A percentile compares a stretch with the other conserved stretches of the same genome.
These are phyloP conservation scores for Rhodotorula taiwanensis DNA, from an alignment of 768 basidiomycete genomes.

Conservation along the genomic window DNA sequence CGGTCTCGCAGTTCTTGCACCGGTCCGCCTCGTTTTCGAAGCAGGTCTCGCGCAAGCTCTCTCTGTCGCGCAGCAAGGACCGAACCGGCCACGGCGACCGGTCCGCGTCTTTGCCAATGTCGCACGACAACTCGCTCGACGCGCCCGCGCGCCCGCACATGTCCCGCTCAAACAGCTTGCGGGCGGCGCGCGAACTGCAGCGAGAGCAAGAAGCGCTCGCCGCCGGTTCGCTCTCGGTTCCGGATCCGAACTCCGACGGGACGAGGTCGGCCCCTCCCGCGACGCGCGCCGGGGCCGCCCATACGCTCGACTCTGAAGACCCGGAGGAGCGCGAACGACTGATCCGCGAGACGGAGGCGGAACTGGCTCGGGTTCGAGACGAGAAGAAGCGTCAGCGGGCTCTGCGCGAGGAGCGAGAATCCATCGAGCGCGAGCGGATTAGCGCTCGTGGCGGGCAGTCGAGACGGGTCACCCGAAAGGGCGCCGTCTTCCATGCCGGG, in stretches of 20 bases:
- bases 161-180: neutral
- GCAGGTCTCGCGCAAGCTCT: slow-evolving; percentile 3
- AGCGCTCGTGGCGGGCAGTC: neutral
- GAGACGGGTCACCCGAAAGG: slow-evolving; percentile 9
- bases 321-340: neutral
- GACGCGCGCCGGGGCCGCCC: neutral
- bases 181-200: slow-evolving; percentile 19
- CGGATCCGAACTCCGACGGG: no score
- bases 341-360: neutral
- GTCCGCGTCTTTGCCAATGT: no score
- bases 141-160: neutral
- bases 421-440: neutral
- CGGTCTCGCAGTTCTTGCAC: slow-evolving; percentile 4
- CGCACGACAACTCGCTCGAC: neutral
- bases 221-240: no score
- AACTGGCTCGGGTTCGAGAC: neutral
- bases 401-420: neutral
- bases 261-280: no score
- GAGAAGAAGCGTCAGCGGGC: neutral
- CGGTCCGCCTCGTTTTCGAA: slow-evolving; percentile 6
- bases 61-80: neutral
- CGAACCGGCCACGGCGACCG: no score
- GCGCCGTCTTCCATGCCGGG: slow-evolving; percentile 43
- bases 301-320: neutral
- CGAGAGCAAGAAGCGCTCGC: neutral